These are phyloP conservation scores for Penicillium bialowiezense DNA, from an alignment of 495 filamentous ascomycete species.

Conservation along the genomic window DNA sequence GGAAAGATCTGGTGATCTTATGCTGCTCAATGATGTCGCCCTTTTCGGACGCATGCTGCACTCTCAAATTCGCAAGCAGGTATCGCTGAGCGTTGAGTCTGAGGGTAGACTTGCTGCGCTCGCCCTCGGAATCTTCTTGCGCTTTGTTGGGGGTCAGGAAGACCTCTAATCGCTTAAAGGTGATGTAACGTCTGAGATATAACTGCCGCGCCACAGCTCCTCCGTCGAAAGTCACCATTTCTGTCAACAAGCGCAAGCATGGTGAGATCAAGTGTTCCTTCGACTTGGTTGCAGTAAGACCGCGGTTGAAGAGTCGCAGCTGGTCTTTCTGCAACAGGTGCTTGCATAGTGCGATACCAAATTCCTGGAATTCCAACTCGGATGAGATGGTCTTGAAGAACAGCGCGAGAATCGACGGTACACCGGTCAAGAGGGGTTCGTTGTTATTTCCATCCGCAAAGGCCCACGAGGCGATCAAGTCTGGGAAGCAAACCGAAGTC, in stretches of 20 bases:
- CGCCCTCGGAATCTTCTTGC: conserved; percentile 51
- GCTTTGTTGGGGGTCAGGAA: conserved; percentile 46
- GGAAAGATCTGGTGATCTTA: conserved; percentile 64
- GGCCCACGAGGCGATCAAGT: conserved; percentile 77
- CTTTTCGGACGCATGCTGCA: conserved; percentile 67
- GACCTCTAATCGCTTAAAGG: conserved; percentile 66
- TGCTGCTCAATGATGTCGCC: conserved; percentile 70
- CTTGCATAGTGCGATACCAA: conserved; percentile 69
- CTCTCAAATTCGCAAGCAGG: conserved; percentile 68
- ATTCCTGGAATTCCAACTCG: conserved; percentile 65
- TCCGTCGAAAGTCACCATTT: conserved; percentile 77
- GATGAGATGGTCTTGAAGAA: conserved; percentile 70
- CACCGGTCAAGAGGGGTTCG: conserved; percentile 69
- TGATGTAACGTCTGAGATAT: conserved; percentile 66
- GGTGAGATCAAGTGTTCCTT: conserved; percentile 87
- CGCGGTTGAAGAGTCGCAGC: conserved; percentile 66
- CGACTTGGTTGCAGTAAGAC: conserved; percentile 65
- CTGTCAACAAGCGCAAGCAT: conserved; percentile 73
- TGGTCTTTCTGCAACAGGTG: conserved; percentile 71
- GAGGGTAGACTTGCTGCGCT: conserved; percentile 63
- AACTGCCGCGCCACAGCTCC: conserved; percentile 68
- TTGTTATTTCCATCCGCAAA: conserved; percentile 69
- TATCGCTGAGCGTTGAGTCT: conserved; percentile 73
- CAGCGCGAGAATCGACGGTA: conserved; percentile 72
- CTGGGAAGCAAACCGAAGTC: conserved; percentile 59